Conservation (phyloP, 345 rosid genomes). For the Citrus medica region DNA sequence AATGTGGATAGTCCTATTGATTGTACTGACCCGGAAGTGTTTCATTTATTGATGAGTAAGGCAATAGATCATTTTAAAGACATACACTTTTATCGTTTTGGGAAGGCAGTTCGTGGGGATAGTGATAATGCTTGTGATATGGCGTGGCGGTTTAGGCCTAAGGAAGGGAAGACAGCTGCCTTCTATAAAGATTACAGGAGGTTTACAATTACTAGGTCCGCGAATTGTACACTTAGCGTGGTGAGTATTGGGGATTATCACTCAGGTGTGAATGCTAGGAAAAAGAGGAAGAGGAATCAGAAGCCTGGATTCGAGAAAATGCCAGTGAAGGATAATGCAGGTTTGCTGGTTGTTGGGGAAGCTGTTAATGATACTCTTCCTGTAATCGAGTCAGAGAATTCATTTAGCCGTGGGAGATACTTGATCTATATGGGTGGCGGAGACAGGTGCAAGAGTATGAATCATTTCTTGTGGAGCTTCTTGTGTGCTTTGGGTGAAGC, state of each 20-base stretch:
- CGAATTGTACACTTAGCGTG: constrained; percentile 62
- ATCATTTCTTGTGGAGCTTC: constrained; percentile 94
- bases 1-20: constrained; percentile 44
- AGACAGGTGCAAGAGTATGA: constrained; percentile 94
- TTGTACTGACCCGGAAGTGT: constrained; percentile 82
- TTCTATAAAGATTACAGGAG: constrained; percentile 91
- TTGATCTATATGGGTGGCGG: constrained; percentile 78
- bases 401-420: constrained; percentile 63
- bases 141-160: constrained; percentile 98
- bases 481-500: constrained; percentile 97
- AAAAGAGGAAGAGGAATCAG: constrained; percentile 65
- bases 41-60: constrained; percentile 79
- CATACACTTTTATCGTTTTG: constrained; percentile 83
- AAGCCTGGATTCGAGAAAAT: constrained; percentile 63
- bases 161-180: constrained; percentile 79
- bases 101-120: constrained; percentile 62
- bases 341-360: constrained; percentile 69
- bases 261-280: constrained; percentile 87
- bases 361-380: constrained; percentile 75
- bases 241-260: constrained; percentile 78
- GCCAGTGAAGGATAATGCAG: constrained; percentile 26
- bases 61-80: constrained; percentile 80
- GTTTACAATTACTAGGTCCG: constrained; percentile 56
- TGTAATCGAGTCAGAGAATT: constrained; percentile 62
- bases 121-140: constrained; percentile 66